Conservation (phyloP, 768 basidiomycete species). For the Rhizopogon roseolus region DNA sequence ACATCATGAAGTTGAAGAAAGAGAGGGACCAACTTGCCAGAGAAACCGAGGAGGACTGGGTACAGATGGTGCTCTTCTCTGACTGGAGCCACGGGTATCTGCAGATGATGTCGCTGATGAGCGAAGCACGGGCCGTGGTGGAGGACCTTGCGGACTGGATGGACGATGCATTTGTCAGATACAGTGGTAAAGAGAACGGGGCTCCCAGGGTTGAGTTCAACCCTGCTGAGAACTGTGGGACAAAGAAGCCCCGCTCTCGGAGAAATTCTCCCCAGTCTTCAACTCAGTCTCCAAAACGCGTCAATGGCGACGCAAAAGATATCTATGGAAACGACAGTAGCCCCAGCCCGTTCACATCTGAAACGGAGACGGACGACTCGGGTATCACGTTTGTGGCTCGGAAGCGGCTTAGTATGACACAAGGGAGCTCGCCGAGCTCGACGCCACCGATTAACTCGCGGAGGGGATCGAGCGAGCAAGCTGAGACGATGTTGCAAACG, state of each 20-base stretch:
- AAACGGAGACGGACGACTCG: conserved; percentile 66
- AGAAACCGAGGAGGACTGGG: conserved; percentile 92
- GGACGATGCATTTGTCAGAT: conserved; percentile 58
- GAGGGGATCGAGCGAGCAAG: conserved; percentile 16
- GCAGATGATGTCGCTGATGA: conserved; percentile 89
- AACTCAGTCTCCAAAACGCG: conserved; percentile 18
- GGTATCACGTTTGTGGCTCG: conserved; percentile 71
- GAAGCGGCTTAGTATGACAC: conserved; percentile 28
- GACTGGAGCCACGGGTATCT: conserved; percentile 98
- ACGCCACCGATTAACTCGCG: conserved; percentile 18
- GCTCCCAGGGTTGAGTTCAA: conserved; percentile 13
- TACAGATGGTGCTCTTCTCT: conserved; percentile 86
- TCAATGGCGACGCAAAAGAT: background rate
- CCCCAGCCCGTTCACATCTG: conserved; percentile 34
- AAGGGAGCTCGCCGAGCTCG: conserved; percentile 13
- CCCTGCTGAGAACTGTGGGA: conserved; percentile 5
- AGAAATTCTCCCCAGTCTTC: conserved; percentile 16
- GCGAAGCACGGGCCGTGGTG: conserved; percentile 74
- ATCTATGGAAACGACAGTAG: conserved; percentile 9
- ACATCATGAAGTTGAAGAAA: conserved; percentile 39
- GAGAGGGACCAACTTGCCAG: conserved; percentile 57
- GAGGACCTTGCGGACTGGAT: conserved; percentile 91
- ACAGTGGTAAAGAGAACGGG: conserved; percentile 24
- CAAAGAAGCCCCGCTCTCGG: conserved; percentile 21
- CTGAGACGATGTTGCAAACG: conserved; percentile 12